Conservation (phyloP, 495 filamentous ascomycete genomes). For the Melanomma pulvis-pyrius region DNA sequence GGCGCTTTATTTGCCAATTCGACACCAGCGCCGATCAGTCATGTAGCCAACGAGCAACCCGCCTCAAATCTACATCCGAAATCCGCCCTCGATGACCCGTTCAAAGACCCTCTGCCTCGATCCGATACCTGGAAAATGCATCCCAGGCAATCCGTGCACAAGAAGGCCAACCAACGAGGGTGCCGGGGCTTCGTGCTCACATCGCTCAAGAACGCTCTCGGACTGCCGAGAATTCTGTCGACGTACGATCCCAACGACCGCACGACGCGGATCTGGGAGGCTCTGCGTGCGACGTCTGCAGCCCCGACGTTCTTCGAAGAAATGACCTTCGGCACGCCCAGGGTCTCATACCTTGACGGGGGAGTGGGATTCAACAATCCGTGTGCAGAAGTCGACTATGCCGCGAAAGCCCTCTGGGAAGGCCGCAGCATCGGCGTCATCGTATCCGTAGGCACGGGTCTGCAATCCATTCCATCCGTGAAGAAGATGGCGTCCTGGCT, state of each 20-base stretch:
- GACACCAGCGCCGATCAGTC: slow-evolving; percentile 1
- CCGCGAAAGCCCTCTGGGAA: slow-evolving; percentile 40
- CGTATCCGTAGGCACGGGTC: slow-evolving; percentile 42
- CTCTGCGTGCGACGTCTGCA: slow-evolving; percentile 41
- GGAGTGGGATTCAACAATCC: slow-evolving; percentile 46
- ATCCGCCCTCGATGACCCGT: slow-evolving; percentile 1
- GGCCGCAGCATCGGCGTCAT: slow-evolving; percentile 39
- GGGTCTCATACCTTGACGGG: slow-evolving; percentile 42
- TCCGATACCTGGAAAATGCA: slow-evolving; percentile 37
- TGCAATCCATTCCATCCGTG: slow-evolving; percentile 43
- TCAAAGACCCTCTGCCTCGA: slow-evolving; percentile 11
- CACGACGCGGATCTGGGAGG: slow-evolving; percentile 40
- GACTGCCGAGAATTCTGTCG: slow-evolving; percentile 37
- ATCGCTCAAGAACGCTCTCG: slow-evolving; percentile 40
- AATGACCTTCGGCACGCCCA: slow-evolving; percentile 42
- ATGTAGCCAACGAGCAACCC: slow-evolving; percentile 26
- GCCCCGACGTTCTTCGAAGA: slow-evolving; percentile 44
- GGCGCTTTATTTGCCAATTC: neutral
- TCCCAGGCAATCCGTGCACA: slow-evolving; percentile 32
- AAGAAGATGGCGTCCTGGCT: slow-evolving; percentile 41
- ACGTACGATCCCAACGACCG: slow-evolving; percentile 43
- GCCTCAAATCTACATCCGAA: neutral
- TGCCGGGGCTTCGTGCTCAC: slow-evolving; percentile 41
- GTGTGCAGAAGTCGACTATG: slow-evolving; percentile 41
- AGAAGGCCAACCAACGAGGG: slow-evolving; percentile 31